Conservation (phyloP, 139 green algal genomes). For the Nannochloris sp. region DNA sequence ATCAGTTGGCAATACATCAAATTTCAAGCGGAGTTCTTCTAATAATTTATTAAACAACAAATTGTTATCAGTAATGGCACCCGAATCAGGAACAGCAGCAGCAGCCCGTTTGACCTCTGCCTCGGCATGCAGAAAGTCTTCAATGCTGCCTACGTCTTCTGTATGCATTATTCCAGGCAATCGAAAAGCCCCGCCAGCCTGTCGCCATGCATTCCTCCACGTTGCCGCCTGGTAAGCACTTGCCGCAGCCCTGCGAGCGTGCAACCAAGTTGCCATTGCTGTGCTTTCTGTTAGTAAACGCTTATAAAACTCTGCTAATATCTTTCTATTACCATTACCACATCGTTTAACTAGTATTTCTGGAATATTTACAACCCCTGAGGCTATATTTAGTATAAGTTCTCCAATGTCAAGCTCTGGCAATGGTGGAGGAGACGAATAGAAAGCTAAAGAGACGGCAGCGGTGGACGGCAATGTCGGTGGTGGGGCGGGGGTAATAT, state of each 20-base stretch:
- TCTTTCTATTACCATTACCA: constrained; percentile 23
- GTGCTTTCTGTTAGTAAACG: constrained; percentile 47
- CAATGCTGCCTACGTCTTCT: not conserved
- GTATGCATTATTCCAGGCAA: not conserved
- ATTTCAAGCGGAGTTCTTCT: constrained; percentile 20
- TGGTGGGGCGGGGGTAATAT: constrained; percentile 42
- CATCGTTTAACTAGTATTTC: constrained; percentile 9
- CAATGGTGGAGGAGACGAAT: not conserved
- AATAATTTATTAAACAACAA: not conserved
- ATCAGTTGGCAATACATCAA: constrained; percentile 41
- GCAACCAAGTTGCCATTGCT: constrained; percentile 70
- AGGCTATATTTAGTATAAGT: not conserved
- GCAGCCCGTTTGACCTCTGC: constrained; percentile 2
- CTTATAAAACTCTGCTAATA: constrained; percentile 49
- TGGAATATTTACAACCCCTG: not conserved
- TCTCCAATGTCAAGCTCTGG: not conserved
- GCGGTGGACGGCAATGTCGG: not conserved
- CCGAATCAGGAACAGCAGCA: not conserved
- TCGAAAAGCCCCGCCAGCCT: not conserved
- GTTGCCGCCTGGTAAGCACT: constrained; percentile 13
- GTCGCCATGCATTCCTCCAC: constrained; percentile 9
- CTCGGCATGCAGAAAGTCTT: constrained; percentile 29
- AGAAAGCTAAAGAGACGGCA: no score
- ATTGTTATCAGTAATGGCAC: not conserved
- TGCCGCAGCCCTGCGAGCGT: constrained; percentile 24